Base-by-base conservation (phyloP, 176 grass and related monocot species). In the Pontederia crassipes region DNA sequence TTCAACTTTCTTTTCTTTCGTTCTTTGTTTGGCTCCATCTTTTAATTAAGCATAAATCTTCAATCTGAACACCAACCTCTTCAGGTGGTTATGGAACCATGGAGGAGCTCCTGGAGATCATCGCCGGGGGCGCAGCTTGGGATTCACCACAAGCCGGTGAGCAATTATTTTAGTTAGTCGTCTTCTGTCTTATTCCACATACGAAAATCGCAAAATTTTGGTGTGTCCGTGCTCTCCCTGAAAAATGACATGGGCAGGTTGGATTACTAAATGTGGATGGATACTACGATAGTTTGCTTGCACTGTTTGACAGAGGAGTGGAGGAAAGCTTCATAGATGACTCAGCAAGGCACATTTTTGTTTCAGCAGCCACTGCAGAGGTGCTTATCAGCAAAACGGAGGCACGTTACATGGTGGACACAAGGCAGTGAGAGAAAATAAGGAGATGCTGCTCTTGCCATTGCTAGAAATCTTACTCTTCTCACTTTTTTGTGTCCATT, bases 21-120 rank as follows among this genome's bases (percentile, higher is more conserved):
- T 14, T 58, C 8, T 14, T 9, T 5, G 15, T n/a, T 16, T 45
- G 55, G 45, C 35, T 11, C 63, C 18, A 28, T 69, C 32, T 60
- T 26, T 68, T 67, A 40, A 26, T 58, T 47, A 51, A 51, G 5
- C 24, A 28, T 24, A 20, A 59, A 58, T 20, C 12, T 52, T n/a
- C 10, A 57, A 11, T 16, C 2, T 48, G 26, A 47, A 64, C 57
- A 10, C 48, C 32, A 17, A 66, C 17, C 11, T 54, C 56, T 11
- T 72, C 52, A 96, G 92, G 92, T 64, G 92, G 92, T 55, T 96
- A 90, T 66, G 92, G 92, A 64, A 96, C 92, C 17, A 88, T 96
- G 63, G 92, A 96, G 70, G 92, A 96, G 61, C 78, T 96, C 69
- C 48, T 96, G 73, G 92, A 96, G 81, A 88, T 90, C 70, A 96